These are phyloP conservation scores for Marasmius sp. DNA, from an alignment of 1,284 basidiomycete species.

Conservation along the genomic window DNA sequence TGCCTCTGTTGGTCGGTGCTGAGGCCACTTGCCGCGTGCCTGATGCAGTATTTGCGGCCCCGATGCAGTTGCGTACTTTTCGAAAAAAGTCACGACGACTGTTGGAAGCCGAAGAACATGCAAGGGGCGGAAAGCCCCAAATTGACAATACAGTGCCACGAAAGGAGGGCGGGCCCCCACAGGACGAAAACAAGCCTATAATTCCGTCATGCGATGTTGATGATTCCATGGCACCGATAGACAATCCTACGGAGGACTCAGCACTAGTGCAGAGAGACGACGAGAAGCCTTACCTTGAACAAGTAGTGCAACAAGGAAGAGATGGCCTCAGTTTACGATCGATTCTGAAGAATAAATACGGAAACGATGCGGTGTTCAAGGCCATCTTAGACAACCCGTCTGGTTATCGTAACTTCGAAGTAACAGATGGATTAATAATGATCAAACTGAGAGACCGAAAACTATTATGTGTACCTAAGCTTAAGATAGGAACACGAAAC, in stretches of 20 bases:
- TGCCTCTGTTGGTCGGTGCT: background rate
- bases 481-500: constrained; percentile 11
- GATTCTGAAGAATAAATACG: background rate
- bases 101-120: background rate
- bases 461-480: constrained; percentile 16
- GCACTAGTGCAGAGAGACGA: background rate
- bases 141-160: background rate
- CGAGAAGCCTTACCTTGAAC: background rate
- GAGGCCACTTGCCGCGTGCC: background rate
- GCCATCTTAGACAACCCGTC: background rate
- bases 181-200: background rate
- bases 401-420: background rate
- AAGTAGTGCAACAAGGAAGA: background rate
- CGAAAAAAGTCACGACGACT: background rate
- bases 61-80: background rate
- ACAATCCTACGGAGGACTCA: too few relatives aligned
- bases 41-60: background rate
- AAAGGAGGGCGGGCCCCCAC: background rate
- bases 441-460: background rate
- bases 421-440: background rate
- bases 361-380: background rate
- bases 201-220: too few relatives aligned
- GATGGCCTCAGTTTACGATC: too few relatives aligned
- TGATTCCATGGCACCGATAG: too few relatives aligned
- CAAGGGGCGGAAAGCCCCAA: background rate